These are phyloP conservation scores for Zygosaccharomyces sapae DNA, from an alignment of 1,139 yeast species.

Conservation along the genomic window DNA sequence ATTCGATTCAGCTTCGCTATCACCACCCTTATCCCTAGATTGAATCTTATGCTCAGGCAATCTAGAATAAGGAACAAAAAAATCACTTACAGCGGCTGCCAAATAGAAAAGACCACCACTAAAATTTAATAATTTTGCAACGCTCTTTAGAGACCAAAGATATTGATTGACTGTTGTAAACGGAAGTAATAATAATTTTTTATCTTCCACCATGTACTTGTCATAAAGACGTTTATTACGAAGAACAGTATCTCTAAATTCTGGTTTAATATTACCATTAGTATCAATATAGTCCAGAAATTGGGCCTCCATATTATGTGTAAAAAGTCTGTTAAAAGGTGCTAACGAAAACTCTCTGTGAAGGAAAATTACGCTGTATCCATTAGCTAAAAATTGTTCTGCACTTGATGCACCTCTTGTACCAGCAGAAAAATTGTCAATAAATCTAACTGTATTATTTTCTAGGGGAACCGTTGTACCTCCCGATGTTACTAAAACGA, in stretches of 20 bases:
- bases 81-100: slow-evolving; percentile 98
- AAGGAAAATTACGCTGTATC: slow-evolving; percentile 86
- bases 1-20: slow-evolving; percentile 13
- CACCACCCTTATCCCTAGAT: slow-evolving; percentile 50
- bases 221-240: slow-evolving; percentile 63
- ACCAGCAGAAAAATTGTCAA: slow-evolving; percentile 96
- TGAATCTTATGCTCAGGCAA: slow-evolving; percentile 94
- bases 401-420: slow-evolving; percentile 97
- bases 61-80: slow-evolving; percentile 79
- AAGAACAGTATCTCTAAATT: slow-evolving; percentile 61
- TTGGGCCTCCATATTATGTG: slow-evolving; percentile 71
- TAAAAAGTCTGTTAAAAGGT: slow-evolving; percentile 86
- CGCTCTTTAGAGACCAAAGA: slow-evolving; percentile 68
- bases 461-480: slow-evolving; percentile 98
- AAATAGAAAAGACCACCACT: slow-evolving; percentile 72
- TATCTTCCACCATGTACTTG: slow-evolving; percentile 42
- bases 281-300: slow-evolving; percentile 76
- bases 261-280: slow-evolving; percentile 51
- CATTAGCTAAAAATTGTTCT: slow-evolving; percentile 78
- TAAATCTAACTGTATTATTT: slow-evolving; percentile 91
- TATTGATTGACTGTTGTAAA: slow-evolving; percentile 95
- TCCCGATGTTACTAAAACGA: slow-evolving; percentile 90
- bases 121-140: slow-evolving; percentile 58
- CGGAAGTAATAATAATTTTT: slow-evolving; percentile 60
- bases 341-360: slow-evolving; percentile 87